Base-by-base conservation (phyloP, 345 rosid species). In the Eutrema heterophyllum region DNA sequence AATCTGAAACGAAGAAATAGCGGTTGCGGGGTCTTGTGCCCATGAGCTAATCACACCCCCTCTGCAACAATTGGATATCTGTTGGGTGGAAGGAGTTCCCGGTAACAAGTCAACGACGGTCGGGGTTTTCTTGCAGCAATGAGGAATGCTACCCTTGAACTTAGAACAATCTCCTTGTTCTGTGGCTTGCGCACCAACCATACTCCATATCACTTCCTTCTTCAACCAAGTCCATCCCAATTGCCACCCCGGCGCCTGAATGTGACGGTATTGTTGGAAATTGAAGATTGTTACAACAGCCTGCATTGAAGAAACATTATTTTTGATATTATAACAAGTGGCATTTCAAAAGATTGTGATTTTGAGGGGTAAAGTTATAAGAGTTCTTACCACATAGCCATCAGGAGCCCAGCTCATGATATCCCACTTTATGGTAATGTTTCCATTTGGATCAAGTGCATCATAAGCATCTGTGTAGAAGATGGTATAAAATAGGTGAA, bases 391-490 rank as follows among this genome's bases (percentile, higher is more conserved):
- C 44, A 81, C 80, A 74, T 93, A 93, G 66, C 98, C 98, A 85
- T 91, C 97, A 66, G 91, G 38, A 69, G 86, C 82, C 98, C 97
- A 94, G 81, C 68, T 85, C 58, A 79, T 83, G 61, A 94, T 62
- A 77, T 94, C 98, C 98, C 97, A 94, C 83, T 83, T 93, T 75
- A 91, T 85, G 36, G 98, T 94, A 84, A 94, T 88, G 74, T 94
- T 93, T 48, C 95, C 97, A 70, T 33, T 82, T 54, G 97, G 98
- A 75, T 91, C 97, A 74, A 94, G 89, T 35, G 95, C 81, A 86
- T 91, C 98, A 68, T 89, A 94, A 36, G 97, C 93, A 78, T 86
- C 96, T 86, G 84, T 48, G 61, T 56, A 32, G 1, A 14, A 68
- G 15, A 68, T 24, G 33, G 16, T 3, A 70, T 33, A 21, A 74